Conservation (phyloP, 2,329 filamentous ascomycete genomes). For the Colletotrichum sp. region DNA sequence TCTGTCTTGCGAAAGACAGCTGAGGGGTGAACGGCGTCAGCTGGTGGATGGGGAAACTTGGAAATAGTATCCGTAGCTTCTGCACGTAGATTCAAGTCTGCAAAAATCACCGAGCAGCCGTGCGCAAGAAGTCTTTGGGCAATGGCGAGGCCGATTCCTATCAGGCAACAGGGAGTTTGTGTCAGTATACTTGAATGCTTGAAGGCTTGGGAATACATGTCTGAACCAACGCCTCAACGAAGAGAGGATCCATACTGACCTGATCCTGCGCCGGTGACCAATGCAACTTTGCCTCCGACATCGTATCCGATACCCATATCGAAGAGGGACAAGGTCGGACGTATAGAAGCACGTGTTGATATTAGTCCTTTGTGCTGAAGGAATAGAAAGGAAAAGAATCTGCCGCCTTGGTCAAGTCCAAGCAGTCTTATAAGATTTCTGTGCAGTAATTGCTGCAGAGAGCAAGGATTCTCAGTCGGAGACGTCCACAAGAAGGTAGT, state of each 20-base stretch:
- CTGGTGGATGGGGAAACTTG: neutral
- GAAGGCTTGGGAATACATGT: neutral
- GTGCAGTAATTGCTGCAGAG: neutral
- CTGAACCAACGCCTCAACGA: neutral
- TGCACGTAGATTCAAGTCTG: constrained; percentile 26
- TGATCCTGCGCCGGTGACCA: neutral
- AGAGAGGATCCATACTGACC: neutral
- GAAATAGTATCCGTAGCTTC: constrained; percentile 20
- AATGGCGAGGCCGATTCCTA: constrained; percentile 28
- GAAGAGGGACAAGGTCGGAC: neutral
- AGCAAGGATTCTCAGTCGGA: neutral
- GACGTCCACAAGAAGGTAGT: neutral
- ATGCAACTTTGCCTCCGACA: neutral
- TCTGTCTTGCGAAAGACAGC: constrained; percentile 28
- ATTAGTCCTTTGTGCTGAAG: neutral
- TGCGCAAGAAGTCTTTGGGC: constrained; percentile 25
- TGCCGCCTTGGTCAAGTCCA: neutral
- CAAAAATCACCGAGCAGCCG: constrained; percentile 29
- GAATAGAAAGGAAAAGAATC: neutral
- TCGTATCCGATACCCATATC: neutral
- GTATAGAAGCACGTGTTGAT: neutral
- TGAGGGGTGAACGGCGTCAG: neutral
- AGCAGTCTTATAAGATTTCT: neutral
- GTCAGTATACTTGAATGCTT: neutral
- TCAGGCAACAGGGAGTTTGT: neutral